Evolutionary conservation across 768 basidiomycete species (phyloP).

Genomic region (Boletus barrowsii): DNA sequence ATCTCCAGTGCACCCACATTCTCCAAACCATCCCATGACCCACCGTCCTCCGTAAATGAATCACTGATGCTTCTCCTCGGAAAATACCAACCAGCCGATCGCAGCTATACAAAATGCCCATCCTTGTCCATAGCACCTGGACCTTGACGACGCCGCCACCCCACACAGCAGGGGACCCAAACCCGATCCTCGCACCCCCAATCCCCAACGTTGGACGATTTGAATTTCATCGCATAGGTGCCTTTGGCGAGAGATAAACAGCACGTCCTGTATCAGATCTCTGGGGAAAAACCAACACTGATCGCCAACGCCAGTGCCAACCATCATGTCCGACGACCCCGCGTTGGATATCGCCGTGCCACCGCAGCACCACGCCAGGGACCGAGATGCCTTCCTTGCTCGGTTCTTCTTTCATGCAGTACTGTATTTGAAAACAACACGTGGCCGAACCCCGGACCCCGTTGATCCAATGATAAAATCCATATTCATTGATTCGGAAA

Average conservation of each 20-base stretch:
- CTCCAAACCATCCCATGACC: neutral
- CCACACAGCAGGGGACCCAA: neutral
- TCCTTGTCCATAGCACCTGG: too few species aligned
- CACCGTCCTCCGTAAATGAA: neutral
- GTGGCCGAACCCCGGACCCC: slow-evolving; percentile 1
- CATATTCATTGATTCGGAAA: neutral
- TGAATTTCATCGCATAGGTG: neutral
- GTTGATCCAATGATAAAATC: neutral
- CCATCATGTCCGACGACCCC: neutral
- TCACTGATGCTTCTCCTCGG: slow-evolving; percentile 7
- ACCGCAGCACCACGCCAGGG: too few species aligned
- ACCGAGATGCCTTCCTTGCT: neutral
- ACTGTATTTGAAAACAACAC: neutral
- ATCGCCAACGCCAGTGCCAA: neutral
- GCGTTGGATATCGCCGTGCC: neutral
- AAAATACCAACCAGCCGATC: neutral
- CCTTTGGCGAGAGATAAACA: too few species aligned
- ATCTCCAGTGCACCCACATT: neutral
- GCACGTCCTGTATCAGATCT: neutral
- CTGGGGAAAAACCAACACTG: neutral
- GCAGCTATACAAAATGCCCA: neutral
- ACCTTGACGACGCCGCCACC: neutral
- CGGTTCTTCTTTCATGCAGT: neutral
- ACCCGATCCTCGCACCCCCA: neutral
- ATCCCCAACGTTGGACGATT: neutral